phyloP scores from a whole-genome alignment of 345 rosid species.

The Citrus trifoliata region DNA sequence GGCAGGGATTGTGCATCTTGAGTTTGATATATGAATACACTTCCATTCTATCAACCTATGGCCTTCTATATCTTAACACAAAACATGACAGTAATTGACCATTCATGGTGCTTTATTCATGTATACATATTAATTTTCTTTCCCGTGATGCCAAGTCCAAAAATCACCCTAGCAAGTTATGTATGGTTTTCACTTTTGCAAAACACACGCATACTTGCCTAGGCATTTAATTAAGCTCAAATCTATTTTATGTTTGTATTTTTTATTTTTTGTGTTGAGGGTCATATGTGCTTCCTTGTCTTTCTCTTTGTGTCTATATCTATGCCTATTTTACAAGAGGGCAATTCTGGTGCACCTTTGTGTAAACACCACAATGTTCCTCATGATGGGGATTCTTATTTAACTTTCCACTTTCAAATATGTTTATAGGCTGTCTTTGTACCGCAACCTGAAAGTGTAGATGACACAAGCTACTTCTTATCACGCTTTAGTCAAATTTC shows the following conservation, averaged over 20 bases:
- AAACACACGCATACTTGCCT: too few species aligned
- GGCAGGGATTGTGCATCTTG: neutral
- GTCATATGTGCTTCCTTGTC: neutral
- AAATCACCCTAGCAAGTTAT: too few species aligned
- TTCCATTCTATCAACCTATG: neutral
- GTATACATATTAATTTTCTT: too few species aligned
- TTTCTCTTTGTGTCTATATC: neutral
- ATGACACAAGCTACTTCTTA: conserved; percentile 79
- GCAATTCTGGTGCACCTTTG: neutral
- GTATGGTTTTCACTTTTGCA: too few species aligned
- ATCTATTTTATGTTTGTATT: neutral
- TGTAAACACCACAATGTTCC: neutral
- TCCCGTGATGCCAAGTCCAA: too few species aligned
- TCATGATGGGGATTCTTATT: neutral
- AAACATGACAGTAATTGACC: too few species aligned
- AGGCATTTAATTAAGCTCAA: neutral
- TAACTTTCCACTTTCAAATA: neutral
- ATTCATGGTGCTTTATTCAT: too few species aligned
- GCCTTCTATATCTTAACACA: too few species aligned
- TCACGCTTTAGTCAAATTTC: conserved; percentile 48
- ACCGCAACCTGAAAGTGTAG: conserved; percentile 58
- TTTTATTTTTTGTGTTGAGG: neutral
- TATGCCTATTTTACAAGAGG: neutral
- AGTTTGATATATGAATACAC: neutral
- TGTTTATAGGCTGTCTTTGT: conserved; percentile 68